Evolutionary conservation across 2,329 filamentous ascomycete species (phyloP).

Genomic region (Ceratocystis smalleyi): DNA sequence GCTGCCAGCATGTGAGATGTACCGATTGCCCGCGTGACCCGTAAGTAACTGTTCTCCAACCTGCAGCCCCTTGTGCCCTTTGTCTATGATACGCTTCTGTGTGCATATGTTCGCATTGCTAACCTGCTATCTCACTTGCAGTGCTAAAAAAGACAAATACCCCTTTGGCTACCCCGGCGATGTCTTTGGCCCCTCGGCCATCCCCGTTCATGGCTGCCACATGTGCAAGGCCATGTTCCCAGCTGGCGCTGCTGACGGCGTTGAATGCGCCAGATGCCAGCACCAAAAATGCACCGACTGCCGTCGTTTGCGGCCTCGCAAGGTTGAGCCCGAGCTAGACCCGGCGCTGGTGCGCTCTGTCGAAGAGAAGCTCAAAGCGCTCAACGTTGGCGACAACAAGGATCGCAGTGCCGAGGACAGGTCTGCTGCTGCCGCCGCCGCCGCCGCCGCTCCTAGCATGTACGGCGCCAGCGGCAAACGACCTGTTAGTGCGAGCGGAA

Average conservation of each 20-base stretch:
- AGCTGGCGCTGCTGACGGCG: constrained; percentile 33
- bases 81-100: background rate
- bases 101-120: constrained; percentile 6
- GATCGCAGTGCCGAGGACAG: background rate
- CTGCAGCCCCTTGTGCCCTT: background rate
- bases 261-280: constrained; percentile 43
- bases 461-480: background rate
- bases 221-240: constrained; percentile 46
- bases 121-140: constrained; percentile 21
- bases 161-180: constrained; percentile 57
- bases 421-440: background rate
- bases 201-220: constrained; percentile 44
- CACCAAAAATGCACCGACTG: constrained; percentile 46
- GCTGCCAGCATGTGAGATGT: constrained; percentile 60
- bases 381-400: constrained; percentile 24
- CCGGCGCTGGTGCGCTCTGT: constrained; percentile 43
- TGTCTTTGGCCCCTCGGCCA: constrained; percentile 36
- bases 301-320: constrained; percentile 41
- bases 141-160: constrained; percentile 52
- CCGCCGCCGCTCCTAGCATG: background rate
- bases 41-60: constrained; percentile 33
- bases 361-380: constrained; percentile 36
- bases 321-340: constrained; percentile 45
- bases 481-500: background rate
- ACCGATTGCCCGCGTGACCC: constrained; percentile 68